Conservation (phyloP, 2,329 filamentous ascomycete genomes). For the Fusarium denticulatum region DNA sequence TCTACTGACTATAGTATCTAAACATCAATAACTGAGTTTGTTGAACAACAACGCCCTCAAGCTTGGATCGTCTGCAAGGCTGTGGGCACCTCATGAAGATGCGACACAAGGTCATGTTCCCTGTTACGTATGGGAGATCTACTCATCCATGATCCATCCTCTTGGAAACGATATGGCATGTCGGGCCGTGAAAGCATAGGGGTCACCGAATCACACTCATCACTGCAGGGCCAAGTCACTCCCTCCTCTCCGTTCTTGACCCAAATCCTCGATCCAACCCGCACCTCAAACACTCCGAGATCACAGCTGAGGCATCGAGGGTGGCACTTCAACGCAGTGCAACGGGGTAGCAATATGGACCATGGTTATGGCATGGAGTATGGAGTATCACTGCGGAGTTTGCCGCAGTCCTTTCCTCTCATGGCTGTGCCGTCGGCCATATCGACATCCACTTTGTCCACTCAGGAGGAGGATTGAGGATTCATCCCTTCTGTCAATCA, state of each 20-base stretch:
- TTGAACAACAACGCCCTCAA: not conserved
- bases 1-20: not conserved
- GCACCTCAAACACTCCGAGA: conserved; percentile 25
- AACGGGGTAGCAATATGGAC: not conserved
- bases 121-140: conserved; percentile 42
- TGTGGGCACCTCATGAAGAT: conserved; percentile 33
- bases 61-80: conserved; percentile 40
- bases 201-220: conserved; percentile 5
- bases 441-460: conserved; percentile 18
- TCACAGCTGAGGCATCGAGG: conserved; percentile 18
- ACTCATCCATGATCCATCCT: conserved; percentile 35
- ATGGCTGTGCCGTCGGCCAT: conserved; percentile 25
- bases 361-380: not conserved
- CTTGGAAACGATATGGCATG: conserved; percentile 22
- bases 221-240: conserved; percentile 15
- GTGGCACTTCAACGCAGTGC: conserved; percentile 18
- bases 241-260: conserved; percentile 16
- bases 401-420: conserved; percentile 20
- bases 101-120: conserved; percentile 39
- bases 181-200: conserved; percentile 5
- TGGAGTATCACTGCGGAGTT: conserved; percentile 5
- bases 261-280: conserved; percentile 32
- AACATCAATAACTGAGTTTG: not conserved
- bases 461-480: not conserved
- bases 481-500: conserved; percentile 34